Evolutionary conservation across 176 grass and related monocot genomes (phyloP), one percentile per base, ranked within the genome.

Genomic region (Carex scoparia): DNA sequence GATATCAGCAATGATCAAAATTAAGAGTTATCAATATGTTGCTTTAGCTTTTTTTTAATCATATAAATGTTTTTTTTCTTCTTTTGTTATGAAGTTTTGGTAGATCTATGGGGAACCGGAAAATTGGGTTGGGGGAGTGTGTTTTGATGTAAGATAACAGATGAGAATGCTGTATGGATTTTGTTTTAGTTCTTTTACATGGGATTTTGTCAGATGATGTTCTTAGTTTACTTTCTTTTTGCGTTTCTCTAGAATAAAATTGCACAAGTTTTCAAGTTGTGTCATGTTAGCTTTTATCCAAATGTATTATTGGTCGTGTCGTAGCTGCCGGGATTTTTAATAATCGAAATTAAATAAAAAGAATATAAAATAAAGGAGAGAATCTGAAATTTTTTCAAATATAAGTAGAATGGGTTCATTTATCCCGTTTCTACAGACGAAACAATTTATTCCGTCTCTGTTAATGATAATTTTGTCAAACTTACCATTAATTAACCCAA

Each of bases 1-100:
- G 94, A 44, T 30, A 88, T 94, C 16, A 86, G 72, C 64, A 92
- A 86, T 12, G 90, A 89, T 1, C 85, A 90, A 18, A 84, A 80
- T 28, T 35, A 82, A 54, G 73, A 64, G 30, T 81, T 40, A 4
- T 40, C 5, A 4, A 5, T 40, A 58, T 33, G 28, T 14, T 76
- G 72, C 4, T 32, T 53, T 54, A 54, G 19, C 10, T 23, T 5
- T 75, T 14, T 28, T 54, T 76, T 31, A 14, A 13, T 7, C 8
- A 18, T 79, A 79, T 35, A 18, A 28, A 35, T 79, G 53, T 23
- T 23, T 23, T 23, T 23, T 23, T 23, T 23, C 23, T 23, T 23
- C 23, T 23, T 23, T 23, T 23, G 23, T 23, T 23, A 23, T 23
- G 23, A 23, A 23, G 23, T 23, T 23, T 23, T 23, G 23, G 23